Conservation (phyloP, 768 basidiomycete species). For the Boletus eberwhitei region DNA sequence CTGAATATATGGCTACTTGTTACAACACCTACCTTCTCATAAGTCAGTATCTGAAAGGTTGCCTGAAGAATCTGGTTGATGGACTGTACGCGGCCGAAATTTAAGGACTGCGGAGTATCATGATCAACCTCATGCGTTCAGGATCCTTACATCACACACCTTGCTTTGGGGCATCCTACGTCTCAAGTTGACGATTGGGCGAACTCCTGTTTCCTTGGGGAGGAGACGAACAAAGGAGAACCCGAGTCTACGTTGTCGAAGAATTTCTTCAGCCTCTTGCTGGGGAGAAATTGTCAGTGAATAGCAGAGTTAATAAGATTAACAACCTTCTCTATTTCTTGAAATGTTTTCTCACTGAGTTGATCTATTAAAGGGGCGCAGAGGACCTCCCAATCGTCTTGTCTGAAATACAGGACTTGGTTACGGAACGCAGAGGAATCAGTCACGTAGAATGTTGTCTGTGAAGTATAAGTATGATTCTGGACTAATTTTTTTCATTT, state of each 20-base stretch:
- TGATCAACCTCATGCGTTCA: not conserved
- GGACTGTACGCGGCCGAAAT: slow-evolving; percentile 44
- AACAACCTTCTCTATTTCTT: slow-evolving; percentile 61
- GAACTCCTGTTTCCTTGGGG: slow-evolving; percentile 92
- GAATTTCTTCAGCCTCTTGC: slow-evolving; percentile 61
- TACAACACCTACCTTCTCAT: slow-evolving; percentile 64
- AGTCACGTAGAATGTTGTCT: slow-evolving; percentile 95
- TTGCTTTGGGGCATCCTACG: slow-evolving; percentile 39
- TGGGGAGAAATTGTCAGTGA: slow-evolving; percentile 28
- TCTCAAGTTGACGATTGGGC: slow-evolving; percentile 92
- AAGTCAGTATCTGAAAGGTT: slow-evolving; percentile 83
- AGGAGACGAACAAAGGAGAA: slow-evolving; percentile 85
- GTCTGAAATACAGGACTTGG: slow-evolving; percentile 84
- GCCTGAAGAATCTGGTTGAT: slow-evolving; percentile 87
- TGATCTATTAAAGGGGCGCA: slow-evolving; percentile 78
- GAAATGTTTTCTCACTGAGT: slow-evolving; percentile 69
- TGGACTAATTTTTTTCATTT: not conserved
- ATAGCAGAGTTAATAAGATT: not conserved
- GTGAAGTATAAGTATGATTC: not conserved
- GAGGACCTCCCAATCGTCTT: slow-evolving; percentile 88
- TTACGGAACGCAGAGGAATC: slow-evolving; percentile 85
- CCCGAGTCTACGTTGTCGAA: slow-evolving; percentile 71
- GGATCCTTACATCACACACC: slow-evolving; percentile 26
- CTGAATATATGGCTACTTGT: not conserved
- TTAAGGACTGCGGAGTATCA: slow-evolving; percentile 28